Evolutionary conservation across 495 filamentous ascomycete genomes (phyloP), one percentile per base, ranked within the genome.

Genomic region (Sporormia fimetaria): DNA sequence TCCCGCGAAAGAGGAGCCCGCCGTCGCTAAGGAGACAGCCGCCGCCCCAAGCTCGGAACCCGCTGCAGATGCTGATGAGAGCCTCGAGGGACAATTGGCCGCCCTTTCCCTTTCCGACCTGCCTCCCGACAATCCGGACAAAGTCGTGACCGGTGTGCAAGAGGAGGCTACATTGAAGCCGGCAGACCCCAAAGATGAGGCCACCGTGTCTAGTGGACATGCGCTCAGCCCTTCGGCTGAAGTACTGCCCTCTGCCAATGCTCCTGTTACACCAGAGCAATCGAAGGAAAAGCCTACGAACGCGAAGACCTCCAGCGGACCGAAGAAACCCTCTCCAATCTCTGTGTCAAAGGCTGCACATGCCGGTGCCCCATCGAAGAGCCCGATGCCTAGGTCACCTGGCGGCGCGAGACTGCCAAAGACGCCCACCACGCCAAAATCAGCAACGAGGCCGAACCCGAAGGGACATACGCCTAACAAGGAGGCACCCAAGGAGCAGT

Each of bases 61-160:
- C 6, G 23, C 9, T 14, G n/a, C 25, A 18, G n/a, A 12, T 8
- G 7, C 37, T 29, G 12, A 14, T 29, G 25, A 21, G 28, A 29
- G 12, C n/a, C 29, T n/a, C 18, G 44, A 28, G 1, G 37, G 25
- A 17, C 21, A 39, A 20, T 8, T 14, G 14, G 21, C 31, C 18
- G 37, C 24, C 7, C 11, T 17, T 12, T 7, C 35, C 7, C 8
- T 25, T 29, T 63, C 63, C 40, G 54, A 59, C 35, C 63, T 21
- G n/a, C 43, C 44, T 28, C 44, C 40, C 17, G 49, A 53, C 14
- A 52, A 58, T 26, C 59, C 52, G n/a, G 65, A 66, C 45, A 67
- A 68, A 44, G 40, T 40, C 21, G 45, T 45, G 0, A 56, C 59
- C 9, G 54, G 46, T n/a, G 64, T 37, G 0, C 57, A 64, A 47